Evolutionary conservation across 352 stramenopile species (phyloP).

Genomic region (Stephanocyclus meneghinianus): DNA sequence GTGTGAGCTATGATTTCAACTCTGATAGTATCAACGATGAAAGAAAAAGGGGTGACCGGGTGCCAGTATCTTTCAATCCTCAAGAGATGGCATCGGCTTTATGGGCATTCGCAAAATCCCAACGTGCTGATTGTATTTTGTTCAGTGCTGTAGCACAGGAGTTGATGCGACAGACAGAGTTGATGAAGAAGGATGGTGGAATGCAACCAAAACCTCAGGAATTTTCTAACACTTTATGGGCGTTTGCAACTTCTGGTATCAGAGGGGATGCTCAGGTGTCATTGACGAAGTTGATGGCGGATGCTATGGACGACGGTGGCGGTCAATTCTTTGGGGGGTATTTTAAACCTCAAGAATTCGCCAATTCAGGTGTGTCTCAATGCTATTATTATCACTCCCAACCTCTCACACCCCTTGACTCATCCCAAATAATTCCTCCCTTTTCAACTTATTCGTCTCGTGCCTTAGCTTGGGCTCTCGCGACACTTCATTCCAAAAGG

Average conservation of each 20-base stretch:
- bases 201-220: slow-evolving; percentile 43
- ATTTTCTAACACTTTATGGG: slow-evolving; percentile 75
- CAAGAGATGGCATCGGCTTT: slow-evolving; percentile 80
- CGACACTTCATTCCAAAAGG: slow-evolving; percentile 67
- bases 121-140: slow-evolving; percentile 49
- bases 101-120: slow-evolving; percentile 67
- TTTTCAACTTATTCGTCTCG: neutral
- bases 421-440: neutral
- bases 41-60: neutral
- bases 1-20: neutral
- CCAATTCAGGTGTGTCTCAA: slow-evolving; percentile 51
- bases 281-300: slow-evolving; percentile 61
- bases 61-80: slow-evolving; percentile 50
- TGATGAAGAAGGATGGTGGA: slow-evolving; percentile 18
- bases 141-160: slow-evolving; percentile 57
- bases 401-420: neutral
- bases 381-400: neutral
- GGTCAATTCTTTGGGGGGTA: slow-evolving; percentile 54
- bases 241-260: slow-evolving; percentile 67
- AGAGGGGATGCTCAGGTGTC: slow-evolving; percentile 41
- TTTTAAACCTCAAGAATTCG: slow-evolving; percentile 81
- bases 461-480: slow-evolving; percentile 59
- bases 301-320: slow-evolving; percentile 59
- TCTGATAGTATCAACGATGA: neutral
- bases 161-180: slow-evolving; percentile 39